These are phyloP conservation scores for Aphanoascus verrucosus DNA, from an alignment of 2,329 filamentous ascomycete genomes.

Conservation along the genomic window DNA sequence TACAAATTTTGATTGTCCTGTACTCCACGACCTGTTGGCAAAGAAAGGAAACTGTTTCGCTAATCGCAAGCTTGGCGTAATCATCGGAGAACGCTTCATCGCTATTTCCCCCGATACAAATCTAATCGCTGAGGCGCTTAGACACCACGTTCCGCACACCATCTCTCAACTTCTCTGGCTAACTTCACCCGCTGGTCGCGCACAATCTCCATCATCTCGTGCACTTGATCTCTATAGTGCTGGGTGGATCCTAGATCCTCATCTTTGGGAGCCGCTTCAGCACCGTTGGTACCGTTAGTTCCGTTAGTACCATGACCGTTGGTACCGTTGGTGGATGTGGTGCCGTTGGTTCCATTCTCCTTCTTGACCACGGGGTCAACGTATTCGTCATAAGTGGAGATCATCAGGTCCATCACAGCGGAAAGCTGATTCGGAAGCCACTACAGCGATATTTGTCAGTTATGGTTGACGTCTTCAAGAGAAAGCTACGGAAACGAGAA, in stretches of 20 bases:
- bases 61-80: neutral
- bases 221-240: conserved; percentile 22
- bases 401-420: conserved; percentile 41
- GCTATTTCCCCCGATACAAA: neutral
- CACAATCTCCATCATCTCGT: conserved; percentile 28
- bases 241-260: conserved; percentile 20
- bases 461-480: neutral
- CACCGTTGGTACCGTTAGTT: neutral
- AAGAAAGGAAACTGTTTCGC: neutral
- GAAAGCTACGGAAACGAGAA: neutral
- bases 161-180: conserved; percentile 35
- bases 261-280: conserved; percentile 13
- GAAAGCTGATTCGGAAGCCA: conserved; percentile 41
- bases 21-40: neutral
- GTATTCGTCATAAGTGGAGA: conserved; percentile 34
- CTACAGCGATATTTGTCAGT: conserved; percentile 16
- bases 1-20: too few relatives aligned
- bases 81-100: neutral
- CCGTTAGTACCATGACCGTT: neutral
- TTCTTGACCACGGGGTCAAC: conserved; percentile 25
- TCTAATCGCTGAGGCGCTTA: conserved; percentile 10
- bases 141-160: conserved; percentile 38
- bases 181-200: conserved; percentile 29
- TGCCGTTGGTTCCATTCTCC: conserved; percentile 9
- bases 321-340: neutral